phyloP scores from a whole-genome alignment of 169 alveolate genomes.

The Amoebophrya sp. region DNA sequence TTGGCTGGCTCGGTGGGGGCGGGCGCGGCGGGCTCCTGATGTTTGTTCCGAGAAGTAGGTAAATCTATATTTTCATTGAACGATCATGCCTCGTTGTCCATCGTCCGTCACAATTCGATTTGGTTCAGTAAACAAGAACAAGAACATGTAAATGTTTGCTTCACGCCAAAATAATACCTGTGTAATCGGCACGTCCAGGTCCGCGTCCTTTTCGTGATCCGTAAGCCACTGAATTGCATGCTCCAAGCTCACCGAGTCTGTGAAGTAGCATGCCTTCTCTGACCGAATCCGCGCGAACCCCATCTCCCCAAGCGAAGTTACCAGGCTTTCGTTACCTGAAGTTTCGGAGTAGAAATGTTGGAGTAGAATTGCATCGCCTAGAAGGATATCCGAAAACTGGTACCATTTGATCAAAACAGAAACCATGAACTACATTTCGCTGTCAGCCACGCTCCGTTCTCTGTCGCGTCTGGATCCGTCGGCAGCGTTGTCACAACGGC shows the following conservation, averaged over 20 bases:
- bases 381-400: too few species aligned
- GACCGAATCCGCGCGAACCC: neutral
- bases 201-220: neutral
- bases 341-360: too few species aligned
- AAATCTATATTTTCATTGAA: too few species aligned
- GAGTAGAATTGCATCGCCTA: too few species aligned
- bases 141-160: too few species aligned
- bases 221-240: neutral
- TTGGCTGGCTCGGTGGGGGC: neutral
- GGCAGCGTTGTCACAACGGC: too few species aligned
- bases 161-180: neutral
- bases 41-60: neutral
- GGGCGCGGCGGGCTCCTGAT: neutral
- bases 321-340: neutral
- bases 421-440: neutral
- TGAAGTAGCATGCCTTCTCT: neutral
- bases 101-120: too few species aligned
- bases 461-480: neutral
- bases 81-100: too few species aligned
- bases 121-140: too few species aligned
- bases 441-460: neutral
- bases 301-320: neutral
- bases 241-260: neutral
- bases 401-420: too few species aligned
- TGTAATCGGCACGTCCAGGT: neutral